phyloP scores from a whole-genome alignment of 345 rosid species.

The Citrus hindsii region DNA sequence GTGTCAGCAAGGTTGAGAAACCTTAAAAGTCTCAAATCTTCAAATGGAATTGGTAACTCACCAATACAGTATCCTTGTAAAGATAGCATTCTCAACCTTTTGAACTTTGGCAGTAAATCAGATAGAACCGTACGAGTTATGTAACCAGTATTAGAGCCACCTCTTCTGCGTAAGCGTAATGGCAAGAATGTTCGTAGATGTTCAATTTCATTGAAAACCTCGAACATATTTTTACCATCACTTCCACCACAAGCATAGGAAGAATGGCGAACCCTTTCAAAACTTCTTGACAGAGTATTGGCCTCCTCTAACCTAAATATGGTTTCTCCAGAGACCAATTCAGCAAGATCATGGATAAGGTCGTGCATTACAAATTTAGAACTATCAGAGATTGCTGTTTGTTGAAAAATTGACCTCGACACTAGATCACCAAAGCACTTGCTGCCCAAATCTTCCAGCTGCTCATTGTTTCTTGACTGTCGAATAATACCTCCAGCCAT shows the following conservation, averaged over 20 bases:
- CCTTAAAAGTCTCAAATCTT: no score
- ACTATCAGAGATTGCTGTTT: neutral
- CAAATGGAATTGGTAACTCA: no score
- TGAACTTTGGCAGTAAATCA: no score
- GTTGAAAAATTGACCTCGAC: slow-evolving; percentile 19
- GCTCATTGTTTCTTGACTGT: no score
- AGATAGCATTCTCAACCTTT: no score
- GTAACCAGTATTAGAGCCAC: no score
- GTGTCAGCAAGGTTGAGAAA: no score
- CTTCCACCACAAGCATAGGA: fast-evolving
- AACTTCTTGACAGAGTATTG: neutral
- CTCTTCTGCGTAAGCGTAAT: neutral
- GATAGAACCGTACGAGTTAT: no score
- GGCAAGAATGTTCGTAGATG: slow-evolving; percentile 20
- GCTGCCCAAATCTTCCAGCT: neutral
- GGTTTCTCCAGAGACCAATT: neutral
- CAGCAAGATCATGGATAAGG: neutral
- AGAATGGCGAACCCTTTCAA: neutral
- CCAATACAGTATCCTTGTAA: no score
- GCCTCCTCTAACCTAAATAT: neutral
- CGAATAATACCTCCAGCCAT: neutral
- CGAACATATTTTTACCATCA: neutral
- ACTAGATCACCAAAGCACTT: slow-evolving; percentile 2
- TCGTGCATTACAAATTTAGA: neutral
- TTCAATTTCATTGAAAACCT: neutral